Conservation (phyloP, 768 basidiomycete genomes). For the Boletus sp. region DNA sequence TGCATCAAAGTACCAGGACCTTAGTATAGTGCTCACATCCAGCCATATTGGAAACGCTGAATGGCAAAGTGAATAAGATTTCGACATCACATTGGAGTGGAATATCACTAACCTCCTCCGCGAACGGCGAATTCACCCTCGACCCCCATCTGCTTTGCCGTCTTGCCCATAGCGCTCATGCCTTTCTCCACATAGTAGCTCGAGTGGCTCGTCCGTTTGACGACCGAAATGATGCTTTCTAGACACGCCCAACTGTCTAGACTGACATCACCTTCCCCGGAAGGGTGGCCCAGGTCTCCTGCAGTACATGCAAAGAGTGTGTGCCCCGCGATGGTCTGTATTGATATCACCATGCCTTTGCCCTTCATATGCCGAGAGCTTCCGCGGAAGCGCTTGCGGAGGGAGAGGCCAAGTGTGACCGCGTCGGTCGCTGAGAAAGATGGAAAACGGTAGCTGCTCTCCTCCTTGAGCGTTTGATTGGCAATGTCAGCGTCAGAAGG, state of each 20-base stretch:
- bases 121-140: conserved; percentile 61
- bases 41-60: conserved; percentile 84
- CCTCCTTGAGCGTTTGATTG: conserved; percentile 66
- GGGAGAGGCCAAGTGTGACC: conserved; percentile 72
- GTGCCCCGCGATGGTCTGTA: conserved; percentile 77
- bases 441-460: conserved; percentile 64
- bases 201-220: conserved; percentile 77
- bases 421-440: conserved; percentile 77
- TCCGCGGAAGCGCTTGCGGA: conserved; percentile 80
- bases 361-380: conserved; percentile 69
- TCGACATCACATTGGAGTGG: neutral
- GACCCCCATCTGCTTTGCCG: conserved; percentile 66
- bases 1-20: neutral
- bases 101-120: conserved; percentile 65
- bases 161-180: conserved; percentile 80
- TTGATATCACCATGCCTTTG: conserved; percentile 76
- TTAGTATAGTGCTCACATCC: conserved; percentile 51
- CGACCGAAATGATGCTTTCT: conserved; percentile 78
- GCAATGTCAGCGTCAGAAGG: conserved; percentile 74
- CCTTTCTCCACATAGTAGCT: conserved; percentile 86
- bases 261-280: conserved; percentile 71
- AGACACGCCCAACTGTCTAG: conserved; percentile 77
- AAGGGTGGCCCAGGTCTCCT: conserved; percentile 67
- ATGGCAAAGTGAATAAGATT: conserved; percentile 5
- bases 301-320: conserved; percentile 80